phyloP scores from a whole-genome alignment of 208 protist genomes.

The Lotmaria passim region DNA sequence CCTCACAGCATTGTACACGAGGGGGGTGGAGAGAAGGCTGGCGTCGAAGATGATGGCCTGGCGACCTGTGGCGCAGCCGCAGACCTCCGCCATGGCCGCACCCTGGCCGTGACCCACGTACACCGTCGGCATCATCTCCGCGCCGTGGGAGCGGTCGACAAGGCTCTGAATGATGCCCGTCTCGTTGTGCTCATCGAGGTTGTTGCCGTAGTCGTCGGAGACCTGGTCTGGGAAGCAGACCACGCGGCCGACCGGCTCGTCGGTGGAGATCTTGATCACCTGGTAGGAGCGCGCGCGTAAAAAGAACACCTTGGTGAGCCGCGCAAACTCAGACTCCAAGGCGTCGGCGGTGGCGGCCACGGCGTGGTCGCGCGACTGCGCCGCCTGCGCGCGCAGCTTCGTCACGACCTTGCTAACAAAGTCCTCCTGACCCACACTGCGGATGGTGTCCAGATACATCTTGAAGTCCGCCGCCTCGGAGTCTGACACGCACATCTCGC shows the following conservation, averaged over 20 bases:
- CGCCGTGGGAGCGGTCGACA: slow-evolving; percentile 20
- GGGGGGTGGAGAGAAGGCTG: slow-evolving; percentile 42
- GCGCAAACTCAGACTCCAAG: slow-evolving; percentile 48
- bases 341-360: slow-evolving; percentile 36
- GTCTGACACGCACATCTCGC: slow-evolving; percentile 59
- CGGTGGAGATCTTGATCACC: slow-evolving; percentile 41
- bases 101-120: slow-evolving; percentile 60
- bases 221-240: slow-evolving; percentile 51
- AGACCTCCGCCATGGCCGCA: slow-evolving; percentile 46
- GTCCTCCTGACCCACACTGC: slow-evolving; percentile 32
- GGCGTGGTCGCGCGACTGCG: slow-evolving; percentile 20
- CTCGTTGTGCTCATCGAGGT: slow-evolving; percentile 60
- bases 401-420: slow-evolving; percentile 41
- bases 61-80: slow-evolving; percentile 35
- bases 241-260: slow-evolving; percentile 39
- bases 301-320: slow-evolving; percentile 52
- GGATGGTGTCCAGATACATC: slow-evolving; percentile 37
- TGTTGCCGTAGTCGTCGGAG: slow-evolving; percentile 66
- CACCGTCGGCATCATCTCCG: slow-evolving; percentile 36
- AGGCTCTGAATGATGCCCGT: slow-evolving; percentile 41
- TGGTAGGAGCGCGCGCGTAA: slow-evolving; percentile 44
- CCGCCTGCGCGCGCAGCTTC: slow-evolving; percentile 28
- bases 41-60: slow-evolving; percentile 52
- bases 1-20: slow-evolving; percentile 40
- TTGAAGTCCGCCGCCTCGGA: slow-evolving; percentile 36